phyloP scores from a whole-genome alignment of 2,329 filamentous ascomycete genomes.

The Claviceps maximensis region DNA sequence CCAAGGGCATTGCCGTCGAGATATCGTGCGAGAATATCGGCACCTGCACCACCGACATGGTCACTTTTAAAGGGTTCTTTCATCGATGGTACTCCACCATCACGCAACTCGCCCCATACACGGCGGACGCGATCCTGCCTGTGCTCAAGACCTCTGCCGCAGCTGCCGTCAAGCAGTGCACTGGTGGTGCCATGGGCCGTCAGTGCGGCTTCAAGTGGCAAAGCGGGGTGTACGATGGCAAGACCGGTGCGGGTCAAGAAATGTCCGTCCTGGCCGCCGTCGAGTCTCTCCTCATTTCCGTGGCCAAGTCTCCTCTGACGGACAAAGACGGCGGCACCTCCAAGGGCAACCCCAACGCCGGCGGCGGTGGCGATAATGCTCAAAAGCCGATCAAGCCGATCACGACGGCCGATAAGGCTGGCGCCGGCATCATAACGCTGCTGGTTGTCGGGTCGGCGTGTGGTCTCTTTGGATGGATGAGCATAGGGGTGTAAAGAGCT shows the following conservation, averaged over 20 bases:
- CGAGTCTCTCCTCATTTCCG: slow-evolving; percentile 34
- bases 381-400: slow-evolving; percentile 21
- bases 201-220: slow-evolving; percentile 45
- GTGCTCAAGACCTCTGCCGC: slow-evolving; percentile 37
- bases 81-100: slow-evolving; percentile 42
- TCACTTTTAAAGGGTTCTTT: slow-evolving; percentile 49
- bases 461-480: slow-evolving; percentile 37
- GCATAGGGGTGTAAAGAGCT: slow-evolving; percentile 19
- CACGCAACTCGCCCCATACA: slow-evolving; percentile 41
- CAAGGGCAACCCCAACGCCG: slow-evolving; percentile 29
- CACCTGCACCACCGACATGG: slow-evolving; percentile 50
- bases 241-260: slow-evolving; percentile 44
- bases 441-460: slow-evolving; percentile 27
- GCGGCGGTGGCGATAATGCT: slow-evolving; percentile 23
- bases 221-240: slow-evolving; percentile 36
- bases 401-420: slow-evolving; percentile 31
- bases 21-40: slow-evolving; percentile 41
- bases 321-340: slow-evolving; percentile 38
- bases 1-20: slow-evolving; percentile 44
- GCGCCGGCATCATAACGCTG: slow-evolving; percentile 34
- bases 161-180: slow-evolving; percentile 43
- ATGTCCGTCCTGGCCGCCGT: slow-evolving; percentile 46
- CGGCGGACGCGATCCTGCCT: slow-evolving; percentile 33
- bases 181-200: slow-evolving; percentile 31
- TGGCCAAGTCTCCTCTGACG: slow-evolving; percentile 29